Percentiles rank a stretch among this genome's conserved stretches.
These are phyloP conservation scores for Scenedesmus sp. DNA, from an alignment of 163 green algal genomes.

Conservation along the genomic window DNA sequence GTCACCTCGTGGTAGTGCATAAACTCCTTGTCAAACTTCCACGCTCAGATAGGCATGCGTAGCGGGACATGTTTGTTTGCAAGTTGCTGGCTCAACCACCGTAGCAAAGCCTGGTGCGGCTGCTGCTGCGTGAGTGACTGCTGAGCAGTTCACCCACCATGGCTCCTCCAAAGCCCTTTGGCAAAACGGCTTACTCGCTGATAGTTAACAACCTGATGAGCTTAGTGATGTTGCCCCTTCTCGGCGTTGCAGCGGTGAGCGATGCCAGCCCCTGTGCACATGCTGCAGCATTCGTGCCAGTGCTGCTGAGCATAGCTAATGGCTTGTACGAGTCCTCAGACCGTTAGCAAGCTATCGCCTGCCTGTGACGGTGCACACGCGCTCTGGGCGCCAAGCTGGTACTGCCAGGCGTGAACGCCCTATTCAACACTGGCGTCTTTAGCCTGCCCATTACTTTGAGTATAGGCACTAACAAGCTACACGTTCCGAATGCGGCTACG, in stretches of 20 bases:
- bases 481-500: neutral
- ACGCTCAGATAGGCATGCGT: neutral
- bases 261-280: neutral
- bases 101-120: neutral
- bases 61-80: neutral
- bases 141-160: neutral
- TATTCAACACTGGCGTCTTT: neutral
- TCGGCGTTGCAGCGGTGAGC: conserved; percentile 14
- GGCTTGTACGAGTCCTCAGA: neutral
- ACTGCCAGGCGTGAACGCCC: conserved; percentile 11
- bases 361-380: neutral
- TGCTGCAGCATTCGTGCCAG: neutral
- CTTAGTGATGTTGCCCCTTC: neutral
- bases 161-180: neutral
- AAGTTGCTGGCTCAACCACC: neutral
- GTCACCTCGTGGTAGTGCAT: too few relatives aligned
- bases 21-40: neutral
- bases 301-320: neutral
- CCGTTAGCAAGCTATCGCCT: neutral
- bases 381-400: neutral
- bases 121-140: neutral
- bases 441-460: neutral
- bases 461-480: too few relatives aligned
- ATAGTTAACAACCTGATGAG: neutral
- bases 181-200: neutral